These are phyloP conservation scores for Hortiboletus rubellus DNA, from an alignment of 1,284 basidiomycete genomes.

Conservation along the genomic window DNA sequence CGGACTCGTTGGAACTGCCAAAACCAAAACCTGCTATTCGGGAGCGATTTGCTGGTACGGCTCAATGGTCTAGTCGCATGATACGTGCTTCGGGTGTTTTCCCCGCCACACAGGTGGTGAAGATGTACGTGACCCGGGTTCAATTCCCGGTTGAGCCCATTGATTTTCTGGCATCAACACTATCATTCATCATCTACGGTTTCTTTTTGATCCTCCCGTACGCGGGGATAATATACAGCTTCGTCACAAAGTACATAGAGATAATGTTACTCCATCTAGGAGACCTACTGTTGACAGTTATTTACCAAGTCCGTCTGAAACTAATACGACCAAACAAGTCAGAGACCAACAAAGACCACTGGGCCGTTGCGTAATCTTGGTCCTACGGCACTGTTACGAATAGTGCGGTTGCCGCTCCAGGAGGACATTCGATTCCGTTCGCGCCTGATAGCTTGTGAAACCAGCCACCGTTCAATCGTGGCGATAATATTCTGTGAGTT, in stretches of 20 bases:
- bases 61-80: conserved; percentile 48
- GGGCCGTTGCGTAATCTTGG: conserved; percentile 24
- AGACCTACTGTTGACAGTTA: conserved; percentile 5
- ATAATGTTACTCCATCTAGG: background rate
- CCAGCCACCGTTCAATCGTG: conserved; percentile 27
- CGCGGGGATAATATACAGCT: background rate
- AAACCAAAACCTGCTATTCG: background rate
- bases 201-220: background rate
- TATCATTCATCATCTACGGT: background rate
- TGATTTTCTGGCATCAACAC: background rate
- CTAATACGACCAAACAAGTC: conserved; percentile 12
- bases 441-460: conserved; percentile 22
- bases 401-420: background rate
- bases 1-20: background rate
- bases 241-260: background rate
- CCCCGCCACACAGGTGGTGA: conserved; percentile 13
- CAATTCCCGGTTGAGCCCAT: conserved; percentile 48
- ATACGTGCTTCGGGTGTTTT: conserved; percentile 40
- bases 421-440: conserved; percentile 5
- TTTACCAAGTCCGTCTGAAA: conserved; percentile 18
- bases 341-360: background rate
- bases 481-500: conserved; percentile 28
- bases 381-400: conserved; percentile 22
- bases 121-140: conserved; percentile 46
- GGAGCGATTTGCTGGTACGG: conserved; percentile 10